Evolutionary conservation across 2,329 filamentous ascomycete genomes (phyloP).

Genomic region (Cercospora canescens): DNA sequence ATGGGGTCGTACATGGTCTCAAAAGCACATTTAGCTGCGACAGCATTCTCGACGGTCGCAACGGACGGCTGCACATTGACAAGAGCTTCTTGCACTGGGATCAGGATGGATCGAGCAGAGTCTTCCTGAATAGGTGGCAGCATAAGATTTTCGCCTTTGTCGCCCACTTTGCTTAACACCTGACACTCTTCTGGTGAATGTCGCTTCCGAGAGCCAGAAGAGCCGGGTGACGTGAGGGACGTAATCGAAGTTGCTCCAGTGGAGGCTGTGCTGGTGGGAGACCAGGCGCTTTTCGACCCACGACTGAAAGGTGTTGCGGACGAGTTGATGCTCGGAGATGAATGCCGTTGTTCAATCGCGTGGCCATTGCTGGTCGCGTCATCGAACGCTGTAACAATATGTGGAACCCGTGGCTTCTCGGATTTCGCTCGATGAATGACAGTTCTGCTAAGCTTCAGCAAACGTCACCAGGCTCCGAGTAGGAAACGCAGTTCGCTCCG

Average conservation of each 20-base stretch:
- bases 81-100: slow-evolving; percentile 34
- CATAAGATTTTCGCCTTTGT: slow-evolving; percentile 26
- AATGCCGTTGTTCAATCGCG: slow-evolving; percentile 16
- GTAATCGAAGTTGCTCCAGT: slow-evolving; percentile 36
- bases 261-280: slow-evolving; percentile 34
- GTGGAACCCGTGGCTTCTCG: slow-evolving; percentile 28
- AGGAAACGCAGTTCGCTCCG: not conserved
- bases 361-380: slow-evolving; percentile 6
- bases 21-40: slow-evolving; percentile 81
- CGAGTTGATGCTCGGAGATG: slow-evolving; percentile 21
- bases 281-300: slow-evolving; percentile 25
- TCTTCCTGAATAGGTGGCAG: slow-evolving; percentile 38
- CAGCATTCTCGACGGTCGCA: slow-evolving; percentile 71
- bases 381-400: slow-evolving; percentile 26
- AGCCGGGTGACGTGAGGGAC: slow-evolving; percentile 27
- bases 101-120: slow-evolving; percentile 27
- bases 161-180: slow-evolving; percentile 23
- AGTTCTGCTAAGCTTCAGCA: slow-evolving; percentile 19
- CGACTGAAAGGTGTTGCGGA: slow-evolving; percentile 18
- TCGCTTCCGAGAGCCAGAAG: slow-evolving; percentile 29
- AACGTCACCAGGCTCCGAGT: not conserved
- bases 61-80: slow-evolving; percentile 40
- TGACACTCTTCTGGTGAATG: slow-evolving; percentile 31
- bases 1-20: slow-evolving; percentile 82
- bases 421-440: slow-evolving; percentile 30